phyloP scores from a whole-genome alignment of 179 eudicot genomes.

The Heliamphora pulchella region DNA sequence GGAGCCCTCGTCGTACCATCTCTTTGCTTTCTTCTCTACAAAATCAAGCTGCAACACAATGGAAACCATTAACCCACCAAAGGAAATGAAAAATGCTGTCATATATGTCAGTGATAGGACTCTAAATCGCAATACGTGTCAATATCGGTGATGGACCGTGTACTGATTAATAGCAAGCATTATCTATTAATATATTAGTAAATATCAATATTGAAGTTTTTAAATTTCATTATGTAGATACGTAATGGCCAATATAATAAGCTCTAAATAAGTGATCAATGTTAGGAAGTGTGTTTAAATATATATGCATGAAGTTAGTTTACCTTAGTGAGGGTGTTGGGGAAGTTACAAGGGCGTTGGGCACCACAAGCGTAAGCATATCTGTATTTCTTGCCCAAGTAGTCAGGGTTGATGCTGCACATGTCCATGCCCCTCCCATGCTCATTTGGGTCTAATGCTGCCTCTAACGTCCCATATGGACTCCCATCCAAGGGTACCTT shows the following conservation, averaged over 20 bases:
- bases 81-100: neutral
- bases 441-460: slow-evolving; percentile 71
- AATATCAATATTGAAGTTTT: too few species aligned
- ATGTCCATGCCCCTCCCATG: slow-evolving; percentile 92
- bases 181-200: too few species aligned
- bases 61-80: neutral
- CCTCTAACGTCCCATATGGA: slow-evolving; percentile 64
- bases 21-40: slow-evolving; percentile 61
- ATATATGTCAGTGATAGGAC: too few species aligned
- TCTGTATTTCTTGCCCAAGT: slow-evolving; percentile 67
- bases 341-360: slow-evolving; percentile 85
- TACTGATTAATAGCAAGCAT: too few species aligned
- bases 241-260: too few species aligned
- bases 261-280: too few species aligned
- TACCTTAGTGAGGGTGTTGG: slow-evolving; percentile 94
- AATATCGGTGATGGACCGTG: too few species aligned
- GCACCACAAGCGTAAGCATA: slow-evolving; percentile 98
- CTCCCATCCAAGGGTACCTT: slow-evolving; percentile 75
- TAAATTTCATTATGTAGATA: too few species aligned
- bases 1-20: slow-evolving; percentile 68
- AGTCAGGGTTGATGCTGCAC: slow-evolving; percentile 83
- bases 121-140: too few species aligned
- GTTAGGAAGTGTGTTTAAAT: neutral
- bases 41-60: slow-evolving; percentile 58
- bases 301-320: too few species aligned